Conservation (phyloP, 1,284 basidiomycete species). For the Sparassis latifolia region DNA sequence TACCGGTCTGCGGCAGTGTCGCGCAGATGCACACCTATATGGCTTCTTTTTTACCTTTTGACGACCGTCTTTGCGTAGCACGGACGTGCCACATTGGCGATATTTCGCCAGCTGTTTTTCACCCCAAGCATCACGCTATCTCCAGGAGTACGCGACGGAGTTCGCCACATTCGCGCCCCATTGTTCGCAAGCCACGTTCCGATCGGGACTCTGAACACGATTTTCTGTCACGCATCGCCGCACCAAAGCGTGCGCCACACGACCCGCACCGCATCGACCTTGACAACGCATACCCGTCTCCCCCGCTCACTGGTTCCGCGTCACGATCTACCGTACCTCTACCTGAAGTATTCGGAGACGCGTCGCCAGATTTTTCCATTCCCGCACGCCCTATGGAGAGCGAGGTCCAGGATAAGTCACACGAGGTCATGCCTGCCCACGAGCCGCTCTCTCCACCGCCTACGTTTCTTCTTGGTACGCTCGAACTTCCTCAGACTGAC, state of each 20-base stretch:
- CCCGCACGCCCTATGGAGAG: conserved; percentile 6
- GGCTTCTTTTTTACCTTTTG: conserved; percentile 10
- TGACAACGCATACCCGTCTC: conserved; percentile 17
- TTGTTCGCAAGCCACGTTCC: conserved; percentile 2
- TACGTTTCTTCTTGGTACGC: conserved; percentile 11
- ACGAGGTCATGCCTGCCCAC: conserved; percentile 11
- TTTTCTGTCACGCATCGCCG: background rate
- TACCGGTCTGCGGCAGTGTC: conserved; percentile 15
- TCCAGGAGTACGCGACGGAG: conserved; percentile 7
- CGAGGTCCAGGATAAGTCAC: conserved; percentile 13
- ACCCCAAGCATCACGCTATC: conserved; percentile 5
- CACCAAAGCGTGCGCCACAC: conserved; percentile 12
- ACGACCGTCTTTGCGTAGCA: conserved; percentile 11
- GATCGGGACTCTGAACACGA: conserved; percentile 1
- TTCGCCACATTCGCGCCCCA: conserved; percentile 11
- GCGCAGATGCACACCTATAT: conserved; percentile 17
- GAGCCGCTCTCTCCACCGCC: conserved; percentile 20
- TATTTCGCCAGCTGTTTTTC: background rate
- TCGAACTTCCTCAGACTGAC: conserved; percentile 12
- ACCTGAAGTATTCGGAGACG: conserved; percentile 10
- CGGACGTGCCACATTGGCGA: conserved; percentile 6
- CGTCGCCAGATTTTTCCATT: conserved; percentile 2
- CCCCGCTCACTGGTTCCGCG: conserved; percentile 18
- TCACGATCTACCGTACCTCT: conserved; percentile 18
- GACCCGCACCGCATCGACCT: conserved; percentile 7